Evolutionary conservation across 108 stramenopile genomes (phyloP).

Genomic region (Discostella stelligeroides): DNA sequence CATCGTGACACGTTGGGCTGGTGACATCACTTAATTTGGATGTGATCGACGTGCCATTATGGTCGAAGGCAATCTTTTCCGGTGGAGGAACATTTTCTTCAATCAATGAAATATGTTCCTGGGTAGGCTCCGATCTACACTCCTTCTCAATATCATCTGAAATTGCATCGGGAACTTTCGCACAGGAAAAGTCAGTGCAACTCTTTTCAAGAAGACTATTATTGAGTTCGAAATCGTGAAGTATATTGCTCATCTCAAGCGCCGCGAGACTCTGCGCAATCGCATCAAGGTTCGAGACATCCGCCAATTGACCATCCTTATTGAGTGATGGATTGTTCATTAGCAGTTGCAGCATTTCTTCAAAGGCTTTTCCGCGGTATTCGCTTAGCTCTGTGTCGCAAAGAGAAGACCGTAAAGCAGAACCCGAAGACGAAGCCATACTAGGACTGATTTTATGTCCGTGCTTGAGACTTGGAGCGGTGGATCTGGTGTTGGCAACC

Average conservation of each 20-base stretch:
- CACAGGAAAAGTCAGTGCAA: too few relatives aligned
- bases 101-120: conserved; percentile 1
- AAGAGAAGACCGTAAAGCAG: background rate
- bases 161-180: too few relatives aligned
- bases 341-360: conserved; percentile 22
- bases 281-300: conserved; percentile 9
- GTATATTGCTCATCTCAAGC: conserved; percentile 26
- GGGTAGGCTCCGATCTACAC: too few relatives aligned
- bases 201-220: conserved; percentile 14
- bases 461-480: background rate
- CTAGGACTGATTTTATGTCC: conserved; percentile 1
- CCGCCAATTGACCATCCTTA: background rate
- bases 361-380: conserved; percentile 25
- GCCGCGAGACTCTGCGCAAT: conserved; percentile 18
- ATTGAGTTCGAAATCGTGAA: conserved; percentile 30
- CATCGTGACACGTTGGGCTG: conserved; percentile 24
- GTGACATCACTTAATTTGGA: conserved; percentile 40
- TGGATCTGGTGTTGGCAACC: background rate
- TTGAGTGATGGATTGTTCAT: conserved; percentile 20
- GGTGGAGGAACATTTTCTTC: background rate
- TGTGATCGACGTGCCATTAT: conserved; percentile 9
- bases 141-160: too few relatives aligned
- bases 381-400: conserved; percentile 8
- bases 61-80: background rate
- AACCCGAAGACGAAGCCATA: conserved; percentile 1